Evolutionary conservation across 345 rosid genomes (phyloP).

Genomic region (Salix arbutifolia): DNA sequence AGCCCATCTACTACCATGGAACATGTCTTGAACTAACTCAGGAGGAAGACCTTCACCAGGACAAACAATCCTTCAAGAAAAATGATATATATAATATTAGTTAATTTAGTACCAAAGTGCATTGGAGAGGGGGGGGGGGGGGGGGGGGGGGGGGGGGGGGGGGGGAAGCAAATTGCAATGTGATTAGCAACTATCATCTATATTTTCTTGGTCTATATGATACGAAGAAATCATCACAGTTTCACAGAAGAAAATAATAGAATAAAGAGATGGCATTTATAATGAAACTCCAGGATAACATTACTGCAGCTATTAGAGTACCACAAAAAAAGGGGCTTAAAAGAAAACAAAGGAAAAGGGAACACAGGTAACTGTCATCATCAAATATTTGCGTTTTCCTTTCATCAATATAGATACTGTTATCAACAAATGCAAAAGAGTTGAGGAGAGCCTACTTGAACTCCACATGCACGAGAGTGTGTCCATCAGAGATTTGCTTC

Average conservation of each 20-base stretch:
- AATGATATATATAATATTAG: not conserved
- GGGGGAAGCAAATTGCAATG: not conserved
- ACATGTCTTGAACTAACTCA: slow-evolving; percentile 91
- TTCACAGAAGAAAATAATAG: not conserved
- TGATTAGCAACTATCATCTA: not conserved
- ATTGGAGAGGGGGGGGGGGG: not conserved
- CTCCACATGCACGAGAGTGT: slow-evolving; percentile 48
- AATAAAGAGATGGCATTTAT: not conserved
- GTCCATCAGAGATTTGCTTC: slow-evolving; percentile 53
- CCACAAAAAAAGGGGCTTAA: not conserved
- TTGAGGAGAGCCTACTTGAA: slow-evolving; percentile 53
- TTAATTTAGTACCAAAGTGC: not conserved
- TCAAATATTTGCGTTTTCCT: not conserved
- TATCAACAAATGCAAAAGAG: not conserved
- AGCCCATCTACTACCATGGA: slow-evolving; percentile 70
- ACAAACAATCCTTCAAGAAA: slow-evolving; percentile 69
- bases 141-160: not conserved
- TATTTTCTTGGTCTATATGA: not conserved
- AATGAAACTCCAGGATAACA: not conserved
- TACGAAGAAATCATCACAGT: not conserved
- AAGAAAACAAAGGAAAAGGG: not conserved
- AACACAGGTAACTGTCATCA: not conserved
- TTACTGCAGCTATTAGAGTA: not conserved
- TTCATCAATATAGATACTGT: not conserved
- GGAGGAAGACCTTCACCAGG: slow-evolving; percentile 94